Evolutionary conservation across 495 filamentous ascomycete species (phyloP).

Genomic region (Corynascus novoguineensis): DNA sequence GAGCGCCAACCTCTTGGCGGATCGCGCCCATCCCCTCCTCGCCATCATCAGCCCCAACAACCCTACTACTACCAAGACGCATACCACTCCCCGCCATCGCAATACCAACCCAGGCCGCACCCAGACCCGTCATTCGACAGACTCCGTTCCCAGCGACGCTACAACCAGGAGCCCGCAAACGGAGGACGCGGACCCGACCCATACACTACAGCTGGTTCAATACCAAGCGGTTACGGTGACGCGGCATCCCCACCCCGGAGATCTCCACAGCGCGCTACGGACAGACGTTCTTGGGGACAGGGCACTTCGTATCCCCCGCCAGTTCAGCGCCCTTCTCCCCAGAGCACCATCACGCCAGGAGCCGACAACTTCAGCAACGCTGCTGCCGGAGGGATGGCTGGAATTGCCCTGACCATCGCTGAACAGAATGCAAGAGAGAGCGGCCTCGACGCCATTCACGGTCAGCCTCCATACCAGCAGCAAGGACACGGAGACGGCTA

Average conservation of each 20-base stretch:
- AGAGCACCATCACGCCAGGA: slow-evolving; percentile 60
- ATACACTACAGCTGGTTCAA: slow-evolving; percentile 13
- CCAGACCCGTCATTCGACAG: slow-evolving; percentile 41
- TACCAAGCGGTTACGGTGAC: slow-evolving; percentile 13
- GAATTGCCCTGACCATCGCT: slow-evolving; percentile 68
- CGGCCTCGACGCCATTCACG: slow-evolving; percentile 61
- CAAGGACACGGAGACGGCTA: slow-evolving; percentile 28
- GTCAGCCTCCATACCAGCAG: slow-evolving; percentile 40
- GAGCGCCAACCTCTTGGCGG: slow-evolving; percentile 37
- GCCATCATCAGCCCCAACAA: slow-evolving; percentile 19
- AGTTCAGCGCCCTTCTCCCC: slow-evolving; percentile 7
- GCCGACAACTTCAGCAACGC: slow-evolving; percentile 67
- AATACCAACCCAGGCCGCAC: slow-evolving; percentile 33
- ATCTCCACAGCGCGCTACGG: slow-evolving; percentile 26
- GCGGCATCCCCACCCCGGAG: slow-evolving; percentile 21
- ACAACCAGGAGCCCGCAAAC: slow-evolving; percentile 27
- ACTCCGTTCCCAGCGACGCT: slow-evolving; percentile 35
- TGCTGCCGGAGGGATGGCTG: slow-evolving; percentile 69
- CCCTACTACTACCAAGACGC: slow-evolving; percentile 20
- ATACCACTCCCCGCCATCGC: slow-evolving; percentile 22
- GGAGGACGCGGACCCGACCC: slow-evolving; percentile 13
- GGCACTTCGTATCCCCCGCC: slow-evolving; percentile 20
- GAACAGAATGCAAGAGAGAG: slow-evolving; percentile 67
- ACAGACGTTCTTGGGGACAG: slow-evolving; percentile 28
- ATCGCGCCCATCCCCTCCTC: slow-evolving; percentile 10